Evolutionary conservation across 148 eudicot species (phyloP).

Genomic region (Vaccinium vitisidaea): DNA sequence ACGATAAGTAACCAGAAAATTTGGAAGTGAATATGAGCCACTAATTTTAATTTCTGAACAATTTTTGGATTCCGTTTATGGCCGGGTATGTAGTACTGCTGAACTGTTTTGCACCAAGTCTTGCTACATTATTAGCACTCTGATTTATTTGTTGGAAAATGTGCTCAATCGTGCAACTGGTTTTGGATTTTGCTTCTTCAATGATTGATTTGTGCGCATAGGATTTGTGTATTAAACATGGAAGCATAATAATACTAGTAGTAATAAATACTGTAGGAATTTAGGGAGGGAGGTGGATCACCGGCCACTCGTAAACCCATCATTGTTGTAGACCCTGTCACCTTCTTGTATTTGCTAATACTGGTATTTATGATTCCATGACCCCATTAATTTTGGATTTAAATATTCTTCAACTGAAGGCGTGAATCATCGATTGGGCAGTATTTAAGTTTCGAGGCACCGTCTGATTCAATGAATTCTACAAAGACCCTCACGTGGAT

Average conservation of each 20-base stretch:
- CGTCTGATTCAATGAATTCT: conserved; percentile 8
- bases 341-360: background rate
- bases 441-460: conserved; percentile 9
- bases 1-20: no score
- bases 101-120: no score
- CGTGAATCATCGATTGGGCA: background rate
- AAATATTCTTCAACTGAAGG: background rate
- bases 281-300: background rate
- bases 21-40: no score
- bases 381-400: background rate
- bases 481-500: background rate
- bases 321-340: background rate
- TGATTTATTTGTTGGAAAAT: no score
- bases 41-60: no score
- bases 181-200: no score
- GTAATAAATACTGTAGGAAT: background rate
- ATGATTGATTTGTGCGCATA: no score
- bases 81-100: no score
- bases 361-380: background rate
- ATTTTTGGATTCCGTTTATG: no score
- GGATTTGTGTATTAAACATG: background rate
- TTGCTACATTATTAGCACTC: no score
- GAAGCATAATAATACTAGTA: background rate
- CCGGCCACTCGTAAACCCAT: background rate
- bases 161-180: no score